Evolutionary conservation across 495 filamentous ascomycete genomes (phyloP).

Genomic region (Daldinia vernicosa): DNA sequence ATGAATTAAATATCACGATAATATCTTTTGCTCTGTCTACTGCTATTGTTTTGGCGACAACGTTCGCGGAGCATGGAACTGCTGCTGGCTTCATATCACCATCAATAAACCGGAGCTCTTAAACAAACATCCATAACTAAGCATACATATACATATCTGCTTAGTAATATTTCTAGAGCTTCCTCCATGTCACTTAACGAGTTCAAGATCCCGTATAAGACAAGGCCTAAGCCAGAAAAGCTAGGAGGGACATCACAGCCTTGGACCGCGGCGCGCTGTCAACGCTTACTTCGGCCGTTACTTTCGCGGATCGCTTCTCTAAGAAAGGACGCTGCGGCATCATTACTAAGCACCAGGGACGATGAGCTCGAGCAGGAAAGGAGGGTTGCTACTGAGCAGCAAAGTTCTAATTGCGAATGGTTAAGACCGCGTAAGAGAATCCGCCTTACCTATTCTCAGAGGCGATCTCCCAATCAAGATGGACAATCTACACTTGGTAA

Average conservation of each 20-base stretch:
- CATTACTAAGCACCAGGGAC: constrained; percentile 3
- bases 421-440: constrained; percentile 41
- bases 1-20: background rate
- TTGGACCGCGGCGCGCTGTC: constrained; percentile 66
- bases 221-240: constrained; percentile 30
- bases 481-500: background rate
- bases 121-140: constrained; percentile 11
- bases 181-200: constrained; percentile 22
- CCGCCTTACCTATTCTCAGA: constrained; percentile 45
- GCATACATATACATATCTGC: constrained; percentile 14
- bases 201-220: constrained; percentile 26
- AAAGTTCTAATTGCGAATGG: constrained; percentile 29
- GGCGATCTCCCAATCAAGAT: constrained; percentile 21
- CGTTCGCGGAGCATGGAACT: background rate
- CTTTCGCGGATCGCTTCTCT: constrained; percentile 61
- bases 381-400: constrained; percentile 12
- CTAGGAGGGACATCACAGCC: constrained; percentile 42
- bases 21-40: constrained; percentile 14
- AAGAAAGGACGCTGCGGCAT: constrained; percentile 49
- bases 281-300: constrained; percentile 64
- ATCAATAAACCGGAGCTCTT: background rate
- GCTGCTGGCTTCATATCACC: constrained; percentile 8
- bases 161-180: constrained; percentile 12
- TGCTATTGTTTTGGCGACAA: background rate
- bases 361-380: constrained; percentile 21